Percentiles rank a stretch among this genome's conserved stretches.
These are phyloP conservation scores for Fusarium newnesense DNA, from an alignment of 2,329 filamentous ascomycete species.

Conservation along the genomic window DNA sequence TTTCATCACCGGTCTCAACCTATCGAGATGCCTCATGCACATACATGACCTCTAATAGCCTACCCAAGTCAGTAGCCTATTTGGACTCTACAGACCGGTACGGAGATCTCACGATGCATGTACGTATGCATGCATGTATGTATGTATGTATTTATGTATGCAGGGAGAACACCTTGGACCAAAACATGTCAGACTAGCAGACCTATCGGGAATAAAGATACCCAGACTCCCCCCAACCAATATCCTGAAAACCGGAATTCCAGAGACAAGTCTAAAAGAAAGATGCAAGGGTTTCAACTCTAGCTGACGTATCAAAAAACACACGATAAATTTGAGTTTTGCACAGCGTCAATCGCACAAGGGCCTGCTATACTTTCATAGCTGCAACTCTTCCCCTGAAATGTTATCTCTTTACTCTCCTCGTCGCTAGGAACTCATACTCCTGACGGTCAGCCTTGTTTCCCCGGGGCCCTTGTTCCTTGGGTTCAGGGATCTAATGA, in stretches of 20 bases:
- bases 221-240: background rate
- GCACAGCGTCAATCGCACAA: background rate
- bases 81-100: slow-evolving; percentile 29
- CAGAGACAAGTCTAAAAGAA: background rate
- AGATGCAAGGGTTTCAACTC: slow-evolving; percentile 8
- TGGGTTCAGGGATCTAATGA: background rate
- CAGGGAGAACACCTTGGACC: background rate
- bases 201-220: background rate
- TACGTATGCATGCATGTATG: background rate
- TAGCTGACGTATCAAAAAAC: slow-evolving; percentile 12
- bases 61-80: background rate
- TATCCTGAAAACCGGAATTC: background rate
- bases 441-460: background rate
- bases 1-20: background rate
- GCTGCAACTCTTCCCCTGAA: background rate
- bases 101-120: slow-evolving; percentile 11
- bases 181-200: background rate
- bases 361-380: background rate
- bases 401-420: background rate
- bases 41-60: background rate
- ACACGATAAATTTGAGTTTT: background rate
- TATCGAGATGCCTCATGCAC: background rate
- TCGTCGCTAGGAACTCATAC: background rate
- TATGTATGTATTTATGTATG: background rate
- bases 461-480: background rate